Base-by-base conservation (phyloP, 1,284 basidiomycete species). In the Pseudozyma pruni region DNA sequence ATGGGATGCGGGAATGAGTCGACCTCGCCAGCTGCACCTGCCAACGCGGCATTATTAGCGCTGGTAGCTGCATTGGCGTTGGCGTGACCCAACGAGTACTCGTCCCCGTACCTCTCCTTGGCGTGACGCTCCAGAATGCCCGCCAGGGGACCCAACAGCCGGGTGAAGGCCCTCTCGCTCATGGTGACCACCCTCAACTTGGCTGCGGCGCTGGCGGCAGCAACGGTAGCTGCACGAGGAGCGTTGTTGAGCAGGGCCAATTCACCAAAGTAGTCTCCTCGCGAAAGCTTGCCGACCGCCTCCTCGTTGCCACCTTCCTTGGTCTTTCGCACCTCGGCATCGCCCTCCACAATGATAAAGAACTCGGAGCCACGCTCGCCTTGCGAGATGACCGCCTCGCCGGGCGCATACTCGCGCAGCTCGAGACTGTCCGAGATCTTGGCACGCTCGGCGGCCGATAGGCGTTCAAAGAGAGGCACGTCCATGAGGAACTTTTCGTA, bases 221-320 rank as follows among this genome's bases (percentile, higher is more conserved):
- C 91, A 44, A 98, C 92, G 7, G 95, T 97, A 6, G 94, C 94
- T 0, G 93, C 93, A 53, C 94, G 90, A 13, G 93, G 92, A 37
- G 91, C 90, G 31, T 91, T 87, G 71, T 91, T 90, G 54, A 94
- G 86, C 34, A 97, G 85, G 8, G 91, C 91, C 22, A 93, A 85
- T 82, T 97, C 93, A 84, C 95, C 95, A 86, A 98, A 98, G 87
- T 98, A 98, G 83, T 98, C 94, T 13, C 95, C 95, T 77, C 93
- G 92, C 75, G 86, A 87, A 49, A 93, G 87, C 55, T 85, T 87
- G 16, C 91, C 91, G 11, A 97, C 91, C 16, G 63, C 66, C 20
- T 75, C 74, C 34, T 73, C 66, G 5, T 20, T 27, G 14, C 66
- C 62, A 40, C 88, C 87, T 8, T 88, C 87, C 69, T 89, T 87